Base-by-base conservation (phyloP, 108 stramenopile genomes). In the Fragilaria radians region DNA sequence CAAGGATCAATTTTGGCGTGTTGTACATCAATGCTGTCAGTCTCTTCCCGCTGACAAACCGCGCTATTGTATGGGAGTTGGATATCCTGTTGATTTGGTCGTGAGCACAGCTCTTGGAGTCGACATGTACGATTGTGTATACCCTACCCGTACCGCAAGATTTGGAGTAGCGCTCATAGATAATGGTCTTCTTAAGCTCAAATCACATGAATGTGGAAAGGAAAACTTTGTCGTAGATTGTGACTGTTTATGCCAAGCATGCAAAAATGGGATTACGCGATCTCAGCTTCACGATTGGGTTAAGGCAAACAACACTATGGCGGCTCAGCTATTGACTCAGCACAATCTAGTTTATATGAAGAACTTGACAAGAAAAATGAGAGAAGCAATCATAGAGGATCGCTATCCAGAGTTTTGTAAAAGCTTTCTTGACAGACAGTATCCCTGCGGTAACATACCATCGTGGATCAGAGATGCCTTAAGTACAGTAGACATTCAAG, bases 121-220 rank as follows among this genome's bases (percentile, higher is more conserved):
- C 5, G 95, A 99, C 62, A 95, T 96, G 95, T 99, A 89, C 64
- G 98, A 99, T 80, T 99, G 96, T 67, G 98, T 99, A 5, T 99
- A 94, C 76, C 96, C 96, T 2, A 99, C 98, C 9, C 76, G 98
- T 32, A 99, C 98, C 21, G 98, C 95, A 19, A 63, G 97, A 30
- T 97, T 98, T 72, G 97, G 97, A 21, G 91, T 95, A 0, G 96
- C 95, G 2, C 60, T 99, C 22, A 81, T 90, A 17, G 72, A 78
- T 17, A 76, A 65, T 1, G 92, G 95, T 24, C 82, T 79, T 5
- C 50, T 94, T 29, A 60, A 81, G 19, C 71, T 98, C 23, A 92
- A 93, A 59, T 58, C 65, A 14, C 87, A 91, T 33, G 75, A 83
- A 46, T 93, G 68, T 63, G 79, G 79, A 7, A 52, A 61, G 5